Evolutionary conservation across 495 filamentous ascomycete species (phyloP), one percentile per base, ranked within the genome.

Genomic region (Xylaria venustula): DNA sequence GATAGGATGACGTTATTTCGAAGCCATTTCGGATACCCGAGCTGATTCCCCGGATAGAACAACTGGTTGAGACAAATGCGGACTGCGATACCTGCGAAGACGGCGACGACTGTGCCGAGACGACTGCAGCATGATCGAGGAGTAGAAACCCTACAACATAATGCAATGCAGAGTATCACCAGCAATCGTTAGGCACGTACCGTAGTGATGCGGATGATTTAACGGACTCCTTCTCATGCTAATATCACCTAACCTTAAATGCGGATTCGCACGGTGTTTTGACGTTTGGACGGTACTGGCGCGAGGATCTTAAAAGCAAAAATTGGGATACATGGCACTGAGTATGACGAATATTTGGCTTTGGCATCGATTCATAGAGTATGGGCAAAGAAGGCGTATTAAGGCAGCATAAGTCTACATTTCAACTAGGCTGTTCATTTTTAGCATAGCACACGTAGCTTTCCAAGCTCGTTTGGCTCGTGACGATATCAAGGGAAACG

Each of bases 21-120:
- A 95, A 95, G 67, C 91, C 91, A 11, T 93, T 94, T 66, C 79
- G 86, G 14, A 87, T 90, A 42, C 75, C 80, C 7, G 88, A 92
- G 34, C 75, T 94, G 23, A 77, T 90, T 23, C 83, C 85, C 7
- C 90, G 89, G 74, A 89, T 91, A 62, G 80, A 82, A 58, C 77
- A 81, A 54, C 65, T 80, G 7, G 76, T 81, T 15, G 62, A 64
- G 26, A 51, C 60, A 14, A 58, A 65, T 17, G 64, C 66, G 17
- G 54, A 57, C 26, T 64, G 60, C 46, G n/a, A n/a, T n/a, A n/a
- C n/a, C n/a, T n/a, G n/a, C n/a, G n/a, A n/a, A n/a, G n/a, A n/a
- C n/a, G n/a, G n/a, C n/a, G n/a, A n/a, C n/a, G n/a, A n/a, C n/a
- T n/a, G n/a, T n/a, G 46, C 48, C 49, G 63, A 67, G 53, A 20